phyloP scores from a whole-genome alignment of 495 filamentous ascomycete species.

The Chaetomidium leptoderma region DNA sequence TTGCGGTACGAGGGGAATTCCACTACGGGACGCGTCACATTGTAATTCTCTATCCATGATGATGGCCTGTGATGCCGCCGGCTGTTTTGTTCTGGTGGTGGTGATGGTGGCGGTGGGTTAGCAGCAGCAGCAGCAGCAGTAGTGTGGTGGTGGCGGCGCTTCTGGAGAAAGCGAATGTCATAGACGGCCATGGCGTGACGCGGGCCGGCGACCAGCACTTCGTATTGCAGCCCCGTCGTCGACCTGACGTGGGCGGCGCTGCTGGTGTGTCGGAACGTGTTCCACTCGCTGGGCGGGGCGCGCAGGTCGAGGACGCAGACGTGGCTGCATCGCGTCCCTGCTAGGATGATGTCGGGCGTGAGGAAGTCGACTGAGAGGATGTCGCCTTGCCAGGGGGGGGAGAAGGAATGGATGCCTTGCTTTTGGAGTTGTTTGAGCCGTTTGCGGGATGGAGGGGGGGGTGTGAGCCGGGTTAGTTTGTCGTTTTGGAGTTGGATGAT shows the following conservation, averaged over 20 bases:
- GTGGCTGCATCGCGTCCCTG: constrained; percentile 35
- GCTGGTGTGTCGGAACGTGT: constrained; percentile 25
- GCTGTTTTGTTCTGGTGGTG: neutral
- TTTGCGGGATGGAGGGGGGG: neutral
- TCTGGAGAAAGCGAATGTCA: constrained; percentile 33
- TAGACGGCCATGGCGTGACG: constrained; percentile 35
- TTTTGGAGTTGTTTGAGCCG: neutral
- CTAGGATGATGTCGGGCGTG: constrained; percentile 27
- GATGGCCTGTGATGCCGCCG: neutral
- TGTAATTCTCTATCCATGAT: neutral
- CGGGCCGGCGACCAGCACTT: constrained; percentile 39
- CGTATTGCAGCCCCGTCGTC: constrained; percentile 29
- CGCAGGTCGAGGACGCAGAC: constrained; percentile 36
- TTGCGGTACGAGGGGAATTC: constrained; percentile 38
- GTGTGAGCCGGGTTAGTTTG: constrained; percentile 17
- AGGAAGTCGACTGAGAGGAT: constrained; percentile 32
- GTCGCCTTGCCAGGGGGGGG: constrained; percentile 15
- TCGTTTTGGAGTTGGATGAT: constrained; percentile 18
- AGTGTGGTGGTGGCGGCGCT: neutral
- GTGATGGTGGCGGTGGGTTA: neutral
- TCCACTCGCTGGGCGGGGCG: constrained; percentile 18
- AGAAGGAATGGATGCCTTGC: neutral
- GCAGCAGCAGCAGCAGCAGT: too few species aligned
- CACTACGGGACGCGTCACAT: constrained; percentile 29
- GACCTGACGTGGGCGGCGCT: constrained; percentile 34